These are phyloP conservation scores for Musa balbisiana DNA, from an alignment of 202 grass and related monocot genomes.

Conservation along the genomic window DNA sequence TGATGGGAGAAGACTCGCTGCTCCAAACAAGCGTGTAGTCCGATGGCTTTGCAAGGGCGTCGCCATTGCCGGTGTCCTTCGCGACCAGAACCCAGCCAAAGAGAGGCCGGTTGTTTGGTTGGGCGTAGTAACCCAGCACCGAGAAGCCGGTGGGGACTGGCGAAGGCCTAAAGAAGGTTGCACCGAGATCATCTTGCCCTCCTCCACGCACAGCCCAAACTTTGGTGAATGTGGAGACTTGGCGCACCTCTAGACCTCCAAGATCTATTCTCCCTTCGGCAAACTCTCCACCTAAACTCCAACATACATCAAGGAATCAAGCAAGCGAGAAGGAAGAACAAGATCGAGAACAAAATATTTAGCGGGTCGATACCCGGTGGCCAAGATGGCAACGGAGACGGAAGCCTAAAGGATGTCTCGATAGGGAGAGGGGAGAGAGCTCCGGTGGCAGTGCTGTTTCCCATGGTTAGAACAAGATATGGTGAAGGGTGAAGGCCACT, in stretches of 20 bases:
- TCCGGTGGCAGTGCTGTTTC: slow-evolving; percentile 2
- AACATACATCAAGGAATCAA: slow-evolving; percentile 15
- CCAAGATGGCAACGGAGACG: slow-evolving; percentile 39
- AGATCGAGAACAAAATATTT: not conserved
- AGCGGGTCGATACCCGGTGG: slow-evolving; percentile 32
- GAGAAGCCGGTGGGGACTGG: slow-evolving; percentile 42
- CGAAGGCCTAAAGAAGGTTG: slow-evolving; percentile 54
- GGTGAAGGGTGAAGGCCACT: not conserved
- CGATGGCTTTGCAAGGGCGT: slow-evolving; percentile 36
- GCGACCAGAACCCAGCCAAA: slow-evolving; percentile 55
- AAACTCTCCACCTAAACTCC: slow-evolving; percentile 53
- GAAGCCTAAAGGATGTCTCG: slow-evolving; percentile 35
- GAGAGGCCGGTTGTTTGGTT: slow-evolving; percentile 57
- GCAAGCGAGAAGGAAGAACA: not conserved
- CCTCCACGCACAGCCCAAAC: slow-evolving; percentile 57
- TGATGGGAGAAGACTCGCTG: slow-evolving; percentile 31
- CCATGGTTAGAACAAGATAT: slow-evolving; percentile 11
- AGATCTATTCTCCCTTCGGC: slow-evolving; percentile 49
- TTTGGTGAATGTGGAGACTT: slow-evolving; percentile 51
- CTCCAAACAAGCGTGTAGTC: slow-evolving; percentile 70
- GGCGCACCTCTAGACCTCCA: slow-evolving; percentile 41
- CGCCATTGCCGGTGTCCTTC: slow-evolving; percentile 15
- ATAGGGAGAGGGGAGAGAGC: slow-evolving; percentile 22
- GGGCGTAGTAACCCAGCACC: slow-evolving; percentile 55
- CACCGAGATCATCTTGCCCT: slow-evolving; percentile 42